Conservation (phyloP, 305 asterid genomes). For the Fraxinus nigra region DNA sequence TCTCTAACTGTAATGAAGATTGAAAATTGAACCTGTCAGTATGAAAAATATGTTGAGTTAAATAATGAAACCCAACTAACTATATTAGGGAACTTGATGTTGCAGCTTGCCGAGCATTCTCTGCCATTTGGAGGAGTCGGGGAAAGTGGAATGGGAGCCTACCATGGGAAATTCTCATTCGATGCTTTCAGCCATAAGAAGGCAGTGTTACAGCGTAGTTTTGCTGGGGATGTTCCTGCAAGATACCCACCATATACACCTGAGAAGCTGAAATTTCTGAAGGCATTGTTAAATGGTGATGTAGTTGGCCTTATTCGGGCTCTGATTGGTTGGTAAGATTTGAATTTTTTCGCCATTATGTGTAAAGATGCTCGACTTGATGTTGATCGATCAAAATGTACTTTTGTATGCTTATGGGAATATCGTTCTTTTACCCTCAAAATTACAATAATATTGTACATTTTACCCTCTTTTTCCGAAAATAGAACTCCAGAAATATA, state of each 20-base stretch:
- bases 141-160: conserved; percentile 71
- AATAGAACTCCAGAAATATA: too few relatives aligned
- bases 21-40: neutral
- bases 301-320: conserved; percentile 44
- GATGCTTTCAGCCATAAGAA: conserved; percentile 78
- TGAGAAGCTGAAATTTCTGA: conserved; percentile 43
- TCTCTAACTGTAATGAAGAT: neutral
- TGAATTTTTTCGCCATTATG: neutral
- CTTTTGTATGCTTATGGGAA: neutral
- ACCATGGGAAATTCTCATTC: conserved; percentile 71
- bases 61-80: conserved; percentile 3
- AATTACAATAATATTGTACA: too few relatives aligned
- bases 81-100: conserved; percentile 10
- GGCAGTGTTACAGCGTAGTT: conserved; percentile 56
- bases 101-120: conserved; percentile 37
- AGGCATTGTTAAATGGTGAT: conserved; percentile 49
- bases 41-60: neutral
- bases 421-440: neutral
- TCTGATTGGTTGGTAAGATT: conserved; percentile 48
- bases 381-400: neutral
- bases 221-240: conserved; percentile 46
- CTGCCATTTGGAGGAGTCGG: conserved; percentile 74
- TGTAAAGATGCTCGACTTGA: neutral
- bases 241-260: conserved; percentile 75
- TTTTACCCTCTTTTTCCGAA: too few relatives aligned